Conservation (phyloP, 257 asterid genomes). For the Phtheirospermum japonicum region DNA sequence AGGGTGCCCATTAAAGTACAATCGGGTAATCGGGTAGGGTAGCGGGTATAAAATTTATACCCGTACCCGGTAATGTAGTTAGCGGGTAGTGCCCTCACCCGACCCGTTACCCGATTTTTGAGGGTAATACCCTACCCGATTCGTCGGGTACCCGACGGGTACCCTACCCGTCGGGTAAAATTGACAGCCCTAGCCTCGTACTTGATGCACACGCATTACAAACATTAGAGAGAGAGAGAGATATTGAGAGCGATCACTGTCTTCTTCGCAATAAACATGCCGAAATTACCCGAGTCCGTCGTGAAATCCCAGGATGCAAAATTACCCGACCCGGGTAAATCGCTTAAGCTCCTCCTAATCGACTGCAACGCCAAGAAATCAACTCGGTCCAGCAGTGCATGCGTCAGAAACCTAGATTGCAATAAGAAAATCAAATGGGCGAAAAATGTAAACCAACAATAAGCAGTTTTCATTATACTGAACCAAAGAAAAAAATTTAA, state of each 20-base stretch:
- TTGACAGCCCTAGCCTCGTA: too few species aligned
- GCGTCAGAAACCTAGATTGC: conserved; percentile 21
- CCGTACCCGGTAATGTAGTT: too few species aligned
- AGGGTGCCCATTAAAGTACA: too few species aligned
- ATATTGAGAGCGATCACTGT: conserved; percentile 72
- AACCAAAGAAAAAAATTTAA: neutral
- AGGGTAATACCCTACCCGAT: too few species aligned
- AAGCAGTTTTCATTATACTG: conserved; percentile 13
- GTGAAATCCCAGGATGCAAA: conserved; percentile 92
- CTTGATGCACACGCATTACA: too few species aligned
- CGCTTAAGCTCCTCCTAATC: conserved; percentile 53
- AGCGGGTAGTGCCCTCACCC: too few species aligned
- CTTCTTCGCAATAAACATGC: conserved; percentile 66
- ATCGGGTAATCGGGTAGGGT: too few species aligned
- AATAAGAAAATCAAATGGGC: conserved; percentile 23
- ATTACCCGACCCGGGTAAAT: conserved; percentile 75
- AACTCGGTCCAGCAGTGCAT: conserved; percentile 62
- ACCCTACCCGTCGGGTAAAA: too few species aligned
- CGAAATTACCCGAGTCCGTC: conserved; percentile 76
- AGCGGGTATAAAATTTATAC: too few species aligned
- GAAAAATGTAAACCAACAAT: neutral
- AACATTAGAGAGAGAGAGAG: too few species aligned
- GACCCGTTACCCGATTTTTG: too few species aligned
- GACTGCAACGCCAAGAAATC: conserved; percentile 92
- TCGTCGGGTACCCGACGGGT: too few species aligned